Conservation (phyloP, 345 rosid species). For the Draba incana region DNA sequence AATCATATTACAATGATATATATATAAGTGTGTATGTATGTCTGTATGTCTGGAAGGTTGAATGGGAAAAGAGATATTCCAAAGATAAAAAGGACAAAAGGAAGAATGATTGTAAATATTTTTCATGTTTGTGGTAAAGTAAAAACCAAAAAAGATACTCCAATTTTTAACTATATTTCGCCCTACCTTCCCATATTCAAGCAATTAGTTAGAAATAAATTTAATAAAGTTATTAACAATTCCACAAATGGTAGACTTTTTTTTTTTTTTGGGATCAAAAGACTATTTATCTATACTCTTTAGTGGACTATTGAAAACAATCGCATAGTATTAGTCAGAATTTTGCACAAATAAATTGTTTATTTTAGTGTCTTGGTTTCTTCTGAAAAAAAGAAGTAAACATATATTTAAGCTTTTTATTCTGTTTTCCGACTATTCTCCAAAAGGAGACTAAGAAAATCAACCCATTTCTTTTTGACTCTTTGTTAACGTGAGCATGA, state of each 20-base stretch:
- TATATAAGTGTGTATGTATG: constrained; percentile 5
- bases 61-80: constrained; percentile 40
- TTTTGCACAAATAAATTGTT: too few species aligned
- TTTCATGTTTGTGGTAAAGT: constrained; percentile 38
- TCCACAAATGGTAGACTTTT: neutral
- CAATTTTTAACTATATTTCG: constrained; percentile 23
- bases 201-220: constrained; percentile 5
- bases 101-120: constrained; percentile 42
- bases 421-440: neutral
- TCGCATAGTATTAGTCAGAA: too few species aligned
- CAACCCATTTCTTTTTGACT: neutral
- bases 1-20: constrained; percentile 15
- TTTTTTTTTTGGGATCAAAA: neutral
- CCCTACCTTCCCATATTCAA: constrained; percentile 32
- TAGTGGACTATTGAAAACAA: too few species aligned
- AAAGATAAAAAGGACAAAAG: constrained; percentile 38
- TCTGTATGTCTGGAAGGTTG: constrained; percentile 29
- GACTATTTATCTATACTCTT: too few species aligned
- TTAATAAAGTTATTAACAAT: neutral
- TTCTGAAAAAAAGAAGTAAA: too few species aligned
- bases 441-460: constrained; percentile 18
- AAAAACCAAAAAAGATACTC: constrained; percentile 30
- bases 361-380: too few species aligned
- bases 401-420: too few species aligned
- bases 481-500: constrained; percentile 24